phyloP scores from a whole-genome alignment of 495 filamentous ascomycete species.

The Apiosordaria backusii region DNA sequence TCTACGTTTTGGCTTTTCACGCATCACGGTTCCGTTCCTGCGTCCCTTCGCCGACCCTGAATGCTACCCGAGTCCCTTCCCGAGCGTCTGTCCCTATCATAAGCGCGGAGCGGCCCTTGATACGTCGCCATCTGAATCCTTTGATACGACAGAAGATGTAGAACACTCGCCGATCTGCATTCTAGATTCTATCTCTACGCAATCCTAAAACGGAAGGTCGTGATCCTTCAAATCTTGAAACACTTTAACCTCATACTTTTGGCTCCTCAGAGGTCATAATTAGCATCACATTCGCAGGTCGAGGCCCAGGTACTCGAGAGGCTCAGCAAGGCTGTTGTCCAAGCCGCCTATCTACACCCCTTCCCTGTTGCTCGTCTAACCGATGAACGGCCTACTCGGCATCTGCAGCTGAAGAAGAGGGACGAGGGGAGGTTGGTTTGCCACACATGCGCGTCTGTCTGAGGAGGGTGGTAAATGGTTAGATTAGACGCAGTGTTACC shows the following conservation, averaged over 20 bases:
- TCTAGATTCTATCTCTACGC: too few relatives aligned
- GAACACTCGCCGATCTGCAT: not conserved
- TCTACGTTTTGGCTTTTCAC: too few relatives aligned
- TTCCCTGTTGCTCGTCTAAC: not conserved
- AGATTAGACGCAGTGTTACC: not conserved
- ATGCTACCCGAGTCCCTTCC: not conserved
- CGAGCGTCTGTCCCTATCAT: not conserved
- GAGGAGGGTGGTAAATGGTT: not conserved
- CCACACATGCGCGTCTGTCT: not conserved
- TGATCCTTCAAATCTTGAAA: not conserved
- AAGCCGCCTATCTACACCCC: not conserved
- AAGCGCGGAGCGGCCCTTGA: not conserved
- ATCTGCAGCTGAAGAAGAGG: not conserved
- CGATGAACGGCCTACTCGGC: not conserved
- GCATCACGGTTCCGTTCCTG: too few relatives aligned
- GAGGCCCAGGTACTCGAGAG: not conserved
- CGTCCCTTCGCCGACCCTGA: not conserved
- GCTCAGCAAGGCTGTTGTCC: not conserved
- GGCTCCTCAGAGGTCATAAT: not conserved
- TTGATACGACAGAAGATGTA: not conserved
- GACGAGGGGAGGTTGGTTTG: not conserved
- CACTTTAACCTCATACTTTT: not conserved
- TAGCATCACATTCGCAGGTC: not conserved
- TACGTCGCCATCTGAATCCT: not conserved
- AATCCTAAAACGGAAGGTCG: not conserved